Evolutionary conservation across 257 asterid genomes (phyloP), one percentile per base, ranked within the genome.

Genomic region (Fraxinus cuspidata): DNA sequence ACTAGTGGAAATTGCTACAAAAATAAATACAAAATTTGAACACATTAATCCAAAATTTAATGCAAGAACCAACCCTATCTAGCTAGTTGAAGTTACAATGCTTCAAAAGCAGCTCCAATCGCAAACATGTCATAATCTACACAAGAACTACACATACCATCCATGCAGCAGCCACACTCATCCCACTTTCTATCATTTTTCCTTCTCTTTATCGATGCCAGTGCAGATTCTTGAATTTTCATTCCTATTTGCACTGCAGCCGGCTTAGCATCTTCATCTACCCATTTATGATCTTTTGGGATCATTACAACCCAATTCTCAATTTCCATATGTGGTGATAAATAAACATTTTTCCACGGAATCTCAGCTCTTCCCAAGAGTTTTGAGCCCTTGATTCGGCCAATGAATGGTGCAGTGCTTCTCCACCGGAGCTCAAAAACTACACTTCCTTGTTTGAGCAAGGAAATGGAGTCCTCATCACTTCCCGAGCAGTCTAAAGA

Each of bases 341-440:
- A 88, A 16, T 82, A 68, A 8, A 78, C 84, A 49, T 66, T 81
- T 75, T 47, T 81, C 96, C 91, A 87, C n/a, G 90, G 88, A 84
- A 90, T 60, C 82, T 88, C 90, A 37, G 86, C 89, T 85, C 74
- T 85, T 0, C 90, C 97, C 75, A 92, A 5, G 18, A 87, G 76
- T 69, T 85, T 86, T 29, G 97, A 89, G 40, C 92, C 83, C 1
- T 87, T 75, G 11, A 81, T 72, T 73, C 70, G 72, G 28, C 91
- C 83, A 13, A 86, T 31, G 65, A 84, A 47, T 13, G 93, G 79
- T 1, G 79, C 1, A 9, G 77, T 29, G 23, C 38, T 84, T 76
- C 92, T 88, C 70, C 75, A 74, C 15, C 96, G 86, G 19, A 92
- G 89, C 89, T 92, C 96, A 38, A 90, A 83, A 0, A 83, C 23